Percentiles rank a stretch among this genome's conserved stretches.
Evolutionary conservation across 345 rosid genomes (phyloP).

Genomic region (Syzygium aromaticum): DNA sequence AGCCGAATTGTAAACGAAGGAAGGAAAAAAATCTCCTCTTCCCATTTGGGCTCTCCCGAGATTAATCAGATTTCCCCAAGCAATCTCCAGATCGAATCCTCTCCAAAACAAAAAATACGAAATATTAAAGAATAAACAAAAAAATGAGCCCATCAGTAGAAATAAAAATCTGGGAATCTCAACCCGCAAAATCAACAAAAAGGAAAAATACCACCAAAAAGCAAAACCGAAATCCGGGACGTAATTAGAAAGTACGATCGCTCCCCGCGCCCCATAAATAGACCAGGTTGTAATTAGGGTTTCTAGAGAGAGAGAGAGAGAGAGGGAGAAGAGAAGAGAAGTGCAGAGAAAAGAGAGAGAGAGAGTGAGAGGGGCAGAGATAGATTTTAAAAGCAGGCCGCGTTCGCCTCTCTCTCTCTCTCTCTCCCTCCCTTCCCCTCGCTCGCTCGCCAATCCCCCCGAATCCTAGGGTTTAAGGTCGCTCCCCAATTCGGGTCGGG

Average conservation of each 20-base stretch:
- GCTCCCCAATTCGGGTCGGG: not conserved
- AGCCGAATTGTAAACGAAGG: not conserved
- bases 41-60: not conserved
- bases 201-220: not conserved
- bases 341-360: not conserved
- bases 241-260: not conserved
- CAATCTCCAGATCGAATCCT: not conserved
- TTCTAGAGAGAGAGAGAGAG: not conserved
- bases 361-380: not conserved
- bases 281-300: not conserved
- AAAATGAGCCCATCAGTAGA: not conserved
- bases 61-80: not conserved
- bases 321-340: not conserved
- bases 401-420: not conserved
- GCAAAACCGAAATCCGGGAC: not conserved
- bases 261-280: not conserved
- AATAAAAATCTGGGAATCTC: not conserved
- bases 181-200: not conserved
- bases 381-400: not conserved
- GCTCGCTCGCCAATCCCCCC: not conserved
- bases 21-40: not conserved
- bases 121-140: not conserved
- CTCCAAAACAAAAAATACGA: not conserved
- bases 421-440: not conserved
- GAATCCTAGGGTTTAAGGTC: slow-evolving; percentile 51